A percentile compares a stretch with the other conserved stretches of the same genome.
phyloP scores from a whole-genome alignment of 2,329 filamentous ascomycete genomes.

The Boeremia lycopersici region DNA sequence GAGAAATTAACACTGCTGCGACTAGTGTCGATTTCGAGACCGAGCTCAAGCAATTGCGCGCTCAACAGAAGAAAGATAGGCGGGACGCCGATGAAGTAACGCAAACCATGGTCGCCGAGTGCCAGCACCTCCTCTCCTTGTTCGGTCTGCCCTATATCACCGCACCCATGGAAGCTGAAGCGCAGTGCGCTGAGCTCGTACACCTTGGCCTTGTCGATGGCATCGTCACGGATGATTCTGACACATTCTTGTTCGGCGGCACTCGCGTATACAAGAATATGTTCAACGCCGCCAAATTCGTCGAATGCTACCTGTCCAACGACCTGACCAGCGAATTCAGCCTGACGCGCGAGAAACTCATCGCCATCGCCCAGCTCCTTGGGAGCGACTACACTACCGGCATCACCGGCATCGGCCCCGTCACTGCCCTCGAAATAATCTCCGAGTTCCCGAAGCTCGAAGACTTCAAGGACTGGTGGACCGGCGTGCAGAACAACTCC shows the following conservation, averaged over 20 bases:
- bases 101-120: conserved; percentile 93
- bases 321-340: conserved; percentile 91
- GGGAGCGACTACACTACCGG: conserved; percentile 96
- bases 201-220: conserved; percentile 87
- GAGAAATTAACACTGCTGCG: conserved; percentile 77
- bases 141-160: conserved; percentile 97
- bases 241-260: conserved; percentile 95
- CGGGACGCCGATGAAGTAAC: conserved; percentile 97
- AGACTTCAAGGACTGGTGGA: conserved; percentile 90
- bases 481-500: conserved; percentile 70
- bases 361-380: conserved; percentile 86
- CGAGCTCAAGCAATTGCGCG: conserved; percentile 83
- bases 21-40: conserved; percentile 78
- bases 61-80: conserved; percentile 95
- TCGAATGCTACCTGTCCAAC: conserved; percentile 86
- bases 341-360: conserved; percentile 83
- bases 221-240: conserved; percentile 96
- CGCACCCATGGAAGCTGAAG: conserved; percentile 98
- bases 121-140: conserved; percentile 84
- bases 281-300: conserved; percentile 98
- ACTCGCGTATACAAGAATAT: conserved; percentile 99
- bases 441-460: conserved; percentile 81
- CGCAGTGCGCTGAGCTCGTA: conserved; percentile 93
- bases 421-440: conserved; percentile 91
- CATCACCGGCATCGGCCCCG: conserved; percentile 86